Conservation (phyloP, 352 stramenopile species). For the Globisporangium viniferum region DNA sequence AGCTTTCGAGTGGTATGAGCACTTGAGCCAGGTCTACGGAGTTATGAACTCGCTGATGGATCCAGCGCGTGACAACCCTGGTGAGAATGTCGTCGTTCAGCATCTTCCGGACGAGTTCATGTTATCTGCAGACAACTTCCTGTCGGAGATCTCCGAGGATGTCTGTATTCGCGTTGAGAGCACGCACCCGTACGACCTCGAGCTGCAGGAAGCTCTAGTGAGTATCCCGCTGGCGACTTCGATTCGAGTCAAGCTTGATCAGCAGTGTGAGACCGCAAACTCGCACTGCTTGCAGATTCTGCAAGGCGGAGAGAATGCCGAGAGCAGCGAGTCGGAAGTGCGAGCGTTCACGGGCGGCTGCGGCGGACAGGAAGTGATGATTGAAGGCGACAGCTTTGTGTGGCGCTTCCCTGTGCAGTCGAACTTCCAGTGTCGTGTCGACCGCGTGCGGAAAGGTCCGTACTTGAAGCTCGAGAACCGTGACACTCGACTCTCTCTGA, state of each 20-base stretch:
- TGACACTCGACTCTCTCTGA: slow-evolving; percentile 79
- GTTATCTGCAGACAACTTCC: slow-evolving; percentile 85
- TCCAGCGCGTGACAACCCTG: slow-evolving; percentile 25
- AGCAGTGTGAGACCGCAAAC: slow-evolving; percentile 76
- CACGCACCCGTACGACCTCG: slow-evolving; percentile 75
- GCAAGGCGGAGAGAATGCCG: slow-evolving; percentile 55
- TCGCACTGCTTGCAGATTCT: slow-evolving; percentile 88
- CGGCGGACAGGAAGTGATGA: slow-evolving; percentile 83
- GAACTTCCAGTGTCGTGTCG: slow-evolving; percentile 87
- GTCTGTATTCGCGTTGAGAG: slow-evolving; percentile 81
- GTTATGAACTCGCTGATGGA: slow-evolving; percentile 84
- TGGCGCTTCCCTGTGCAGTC: slow-evolving; percentile 87
- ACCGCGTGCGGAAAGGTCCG: slow-evolving; percentile 79
- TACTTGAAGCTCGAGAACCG: slow-evolving; percentile 88
- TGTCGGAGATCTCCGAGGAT: slow-evolving; percentile 82
- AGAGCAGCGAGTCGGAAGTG: slow-evolving; percentile 70
- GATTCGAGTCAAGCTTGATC: slow-evolving; percentile 76
- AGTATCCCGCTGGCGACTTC: slow-evolving; percentile 80
- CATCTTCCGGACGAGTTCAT: slow-evolving; percentile 81
- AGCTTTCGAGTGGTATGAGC: slow-evolving; percentile 87
- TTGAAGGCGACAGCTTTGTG: slow-evolving; percentile 84
- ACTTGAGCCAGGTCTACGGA: slow-evolving; percentile 80
- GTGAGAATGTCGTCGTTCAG: slow-evolving; percentile 3
- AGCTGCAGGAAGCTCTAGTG: slow-evolving; percentile 76
- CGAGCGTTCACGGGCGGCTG: slow-evolving; percentile 80